Evolutionary conservation across 148 eudicot species (phyloP).

Genomic region (Vaccinium myrtillus): DNA sequence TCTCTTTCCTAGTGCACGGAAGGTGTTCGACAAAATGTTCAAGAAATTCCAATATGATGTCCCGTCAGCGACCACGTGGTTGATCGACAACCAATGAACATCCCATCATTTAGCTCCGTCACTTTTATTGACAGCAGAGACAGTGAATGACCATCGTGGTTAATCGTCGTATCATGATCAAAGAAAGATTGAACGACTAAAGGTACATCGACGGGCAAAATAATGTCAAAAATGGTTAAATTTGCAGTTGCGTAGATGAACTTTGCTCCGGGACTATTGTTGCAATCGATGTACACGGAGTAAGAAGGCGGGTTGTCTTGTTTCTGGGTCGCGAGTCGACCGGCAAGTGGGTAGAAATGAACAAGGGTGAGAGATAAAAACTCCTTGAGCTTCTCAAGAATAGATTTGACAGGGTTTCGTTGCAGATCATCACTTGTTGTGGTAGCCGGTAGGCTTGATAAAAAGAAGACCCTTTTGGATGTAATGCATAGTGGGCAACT

Average conservation of each 20-base stretch:
- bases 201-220: conserved; percentile 28
- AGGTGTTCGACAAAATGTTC: conserved; percentile 26
- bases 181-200: conserved; percentile 33
- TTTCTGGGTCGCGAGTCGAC: conserved; percentile 26
- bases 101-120: conserved; percentile 38
- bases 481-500: no score
- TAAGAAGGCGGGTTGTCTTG: conserved; percentile 24
- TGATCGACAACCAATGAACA: conserved; percentile 36
- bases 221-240: conserved; percentile 16
- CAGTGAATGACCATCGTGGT: conserved; percentile 38
- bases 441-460: conserved; percentile 13
- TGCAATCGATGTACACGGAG: conserved; percentile 24
- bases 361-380: conserved; percentile 28
- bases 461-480: conserved; percentile 42
- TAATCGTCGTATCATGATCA: conserved; percentile 32
- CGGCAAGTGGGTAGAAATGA: conserved; percentile 38
- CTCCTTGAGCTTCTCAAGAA: conserved; percentile 32
- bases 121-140: conserved; percentile 34
- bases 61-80: conserved; percentile 35
- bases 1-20: conserved; percentile 7
- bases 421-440: not conserved
- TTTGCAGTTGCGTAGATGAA: conserved; percentile 26
- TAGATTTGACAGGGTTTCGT: conserved; percentile 3
- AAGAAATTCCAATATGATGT: conserved; percentile 39
- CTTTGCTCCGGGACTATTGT: conserved; percentile 33